Evolutionary conservation across 2,329 filamentous ascomycete genomes (phyloP).

Genomic region (Kalaharituber pfeilii): DNA sequence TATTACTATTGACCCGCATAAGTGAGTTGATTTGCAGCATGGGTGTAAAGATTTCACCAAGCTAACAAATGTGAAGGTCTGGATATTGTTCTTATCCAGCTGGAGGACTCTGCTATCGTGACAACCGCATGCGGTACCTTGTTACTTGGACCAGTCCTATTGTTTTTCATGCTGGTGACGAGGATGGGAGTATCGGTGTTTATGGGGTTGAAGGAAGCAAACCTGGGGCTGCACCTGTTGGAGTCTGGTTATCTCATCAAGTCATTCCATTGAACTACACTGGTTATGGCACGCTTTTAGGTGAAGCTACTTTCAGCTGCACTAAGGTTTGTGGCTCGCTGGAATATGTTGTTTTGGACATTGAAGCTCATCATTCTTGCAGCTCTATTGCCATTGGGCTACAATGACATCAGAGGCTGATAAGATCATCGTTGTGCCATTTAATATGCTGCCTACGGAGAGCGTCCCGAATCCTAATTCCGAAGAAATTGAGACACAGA

Average conservation of each 20-base stretch:
- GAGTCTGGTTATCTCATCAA: constrained; percentile 31
- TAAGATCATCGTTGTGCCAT: constrained; percentile 29
- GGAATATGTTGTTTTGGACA: no score
- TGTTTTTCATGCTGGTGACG: background rate
- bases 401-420: constrained; percentile 13
- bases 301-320: constrained; percentile 32
- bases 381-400: background rate
- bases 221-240: constrained; percentile 32
- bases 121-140: background rate
- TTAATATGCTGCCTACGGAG: constrained; percentile 29
- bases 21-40: no score
- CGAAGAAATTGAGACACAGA: constrained; percentile 26
- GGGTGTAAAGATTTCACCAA: no score
- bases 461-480: constrained; percentile 13
- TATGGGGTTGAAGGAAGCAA: constrained; percentile 25
- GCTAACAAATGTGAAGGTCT: background rate
- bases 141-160: background rate
- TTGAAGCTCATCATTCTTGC: no score
- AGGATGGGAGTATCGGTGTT: background rate
- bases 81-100: background rate
- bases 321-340: constrained; percentile 27
- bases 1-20: constrained; percentile 35
- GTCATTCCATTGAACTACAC: constrained; percentile 29
- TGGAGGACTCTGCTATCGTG: background rate
- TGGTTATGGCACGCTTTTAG: constrained; percentile 31